phyloP scores from a whole-genome alignment of 768 basidiomycete species.

The Leccinum sublutescens region DNA sequence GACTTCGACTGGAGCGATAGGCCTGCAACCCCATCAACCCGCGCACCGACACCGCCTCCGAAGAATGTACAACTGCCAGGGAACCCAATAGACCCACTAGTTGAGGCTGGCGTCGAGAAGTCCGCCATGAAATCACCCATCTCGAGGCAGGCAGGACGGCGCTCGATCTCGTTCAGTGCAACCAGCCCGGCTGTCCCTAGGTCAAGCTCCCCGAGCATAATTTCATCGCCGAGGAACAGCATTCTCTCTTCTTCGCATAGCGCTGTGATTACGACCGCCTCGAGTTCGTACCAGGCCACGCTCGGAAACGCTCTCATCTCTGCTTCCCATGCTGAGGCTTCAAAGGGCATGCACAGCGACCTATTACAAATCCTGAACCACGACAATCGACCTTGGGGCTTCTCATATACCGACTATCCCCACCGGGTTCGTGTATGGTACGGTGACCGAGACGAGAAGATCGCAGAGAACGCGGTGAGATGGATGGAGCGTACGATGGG shows the following conservation, averaged over 20 bases:
- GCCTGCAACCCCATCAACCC: constrained; percentile 13
- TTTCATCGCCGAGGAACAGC: constrained; percentile 52
- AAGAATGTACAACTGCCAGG: constrained; percentile 14
- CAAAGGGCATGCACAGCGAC: constrained; percentile 88
- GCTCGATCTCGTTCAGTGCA: constrained; percentile 66
- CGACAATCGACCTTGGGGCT: constrained; percentile 86
- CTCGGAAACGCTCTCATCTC: constrained; percentile 90
- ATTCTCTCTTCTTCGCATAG: constrained; percentile 32
- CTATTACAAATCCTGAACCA: constrained; percentile 90
- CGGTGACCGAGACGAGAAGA: constrained; percentile 91
- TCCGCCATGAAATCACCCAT: constrained; percentile 34
- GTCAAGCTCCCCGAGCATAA: constrained; percentile 48
- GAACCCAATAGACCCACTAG: constrained; percentile 15
- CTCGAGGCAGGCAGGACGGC: constrained; percentile 53
- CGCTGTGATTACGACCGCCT: constrained; percentile 24
- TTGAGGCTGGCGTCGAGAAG: constrained; percentile 34
- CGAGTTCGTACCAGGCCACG: constrained; percentile 50
- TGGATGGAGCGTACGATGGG: constrained; percentile 92
- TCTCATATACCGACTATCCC: constrained; percentile 78
- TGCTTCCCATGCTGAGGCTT: constrained; percentile 93
- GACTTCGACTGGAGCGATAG: constrained; percentile 51
- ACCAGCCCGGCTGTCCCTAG: constrained; percentile 29
- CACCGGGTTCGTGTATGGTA: constrained; percentile 86
- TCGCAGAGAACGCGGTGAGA: constrained; percentile 83
- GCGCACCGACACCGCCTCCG: constrained; percentile 21